Evolutionary conservation across 148 eudicot genomes (phyloP).

Genomic region (Heliamphora exappendiculata): DNA sequence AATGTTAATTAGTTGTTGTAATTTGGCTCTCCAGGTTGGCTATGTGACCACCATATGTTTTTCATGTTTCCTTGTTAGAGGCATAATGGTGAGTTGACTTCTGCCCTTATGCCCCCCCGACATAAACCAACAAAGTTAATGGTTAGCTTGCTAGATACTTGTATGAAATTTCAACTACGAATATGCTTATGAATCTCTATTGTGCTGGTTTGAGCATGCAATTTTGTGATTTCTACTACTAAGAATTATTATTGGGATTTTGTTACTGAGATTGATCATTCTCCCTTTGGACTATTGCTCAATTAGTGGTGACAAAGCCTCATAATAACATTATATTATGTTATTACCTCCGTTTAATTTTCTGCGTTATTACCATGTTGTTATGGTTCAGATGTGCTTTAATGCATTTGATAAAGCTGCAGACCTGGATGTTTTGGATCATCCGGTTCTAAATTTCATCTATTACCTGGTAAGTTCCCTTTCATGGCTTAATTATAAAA

Average conservation of each 20-base stretch:
- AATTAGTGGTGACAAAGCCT: neutral
- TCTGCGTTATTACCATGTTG: neutral
- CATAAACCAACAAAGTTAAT: neutral
- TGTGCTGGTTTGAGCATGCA: neutral
- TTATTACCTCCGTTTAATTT: neutral
- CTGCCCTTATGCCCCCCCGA: neutral
- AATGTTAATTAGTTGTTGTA: conserved; percentile 13
- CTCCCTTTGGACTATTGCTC: neutral
- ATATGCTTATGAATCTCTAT: too few species aligned
- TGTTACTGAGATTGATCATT: neutral
- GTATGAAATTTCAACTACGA: neutral
- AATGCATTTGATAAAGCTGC: conserved; percentile 84
- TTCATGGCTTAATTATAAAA: neutral
- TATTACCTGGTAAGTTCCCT: conserved; percentile 68
- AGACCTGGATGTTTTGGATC: conserved; percentile 75
- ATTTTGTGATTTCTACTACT: neutral
- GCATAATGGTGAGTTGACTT: conserved; percentile 69
- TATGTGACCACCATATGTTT: conserved; percentile 92
- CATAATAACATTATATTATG: neutral
- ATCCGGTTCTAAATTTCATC: conserved; percentile 63
- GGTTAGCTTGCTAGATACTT: neutral
- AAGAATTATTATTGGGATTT: neutral
- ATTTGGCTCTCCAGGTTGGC: conserved; percentile 51
- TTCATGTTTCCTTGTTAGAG: conserved; percentile 79
- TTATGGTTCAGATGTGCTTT: conserved; percentile 68